Base-by-base conservation (phyloP, 805 yeast species). In the Candida broadrunensis region DNA sequence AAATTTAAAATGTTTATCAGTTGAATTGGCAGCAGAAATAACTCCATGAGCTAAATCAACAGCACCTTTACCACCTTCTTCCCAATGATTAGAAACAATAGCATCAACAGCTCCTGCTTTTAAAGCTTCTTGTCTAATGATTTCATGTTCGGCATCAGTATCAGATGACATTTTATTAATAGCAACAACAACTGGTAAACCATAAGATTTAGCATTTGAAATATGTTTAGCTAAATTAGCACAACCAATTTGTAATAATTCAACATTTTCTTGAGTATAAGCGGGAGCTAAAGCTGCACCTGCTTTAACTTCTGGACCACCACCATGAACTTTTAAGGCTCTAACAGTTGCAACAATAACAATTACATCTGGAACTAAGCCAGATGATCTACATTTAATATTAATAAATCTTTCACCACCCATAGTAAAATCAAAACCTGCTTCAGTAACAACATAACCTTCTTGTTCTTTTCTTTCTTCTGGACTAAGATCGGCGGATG, bases 341-440 rank as follows among this genome's bases (percentile, higher is more conserved):
- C 95, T 77, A 16, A 84, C 83, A 29, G 95, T 85, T 38, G 95
- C 93, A 45, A 85, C 95, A 52, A 85, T 75, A 35, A 85, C 88
- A 48, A 85, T 85, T 35, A 78, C 81, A 60, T 85, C 88, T 15
- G 95, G 95, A 23, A 72, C 72, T 47, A 85, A 70, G 7, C 91
- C 93, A n/a, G 88, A 80, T 8, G 89, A 75, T 59, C 93, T 77
- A 61, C 90, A 83, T 63, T 85, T 85, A 67, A 85, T 85, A 65
- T 85, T 84, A 62, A 83, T 72, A 64, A 85, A 85, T 66, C 95
- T 73, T 70, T 85, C 95, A 62, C 95, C 95, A 59, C 95, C 95
- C 95, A 85, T 85, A 38, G 93, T 85, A 73, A 85, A 85, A 64
- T 85, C 95, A 67, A 85, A 85, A 47, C 95, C 95, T 15, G 95